Evolutionary conservation across 2,329 filamentous ascomycete species (phyloP).

Genomic region (Beauveria rudraprayagi): DNA sequence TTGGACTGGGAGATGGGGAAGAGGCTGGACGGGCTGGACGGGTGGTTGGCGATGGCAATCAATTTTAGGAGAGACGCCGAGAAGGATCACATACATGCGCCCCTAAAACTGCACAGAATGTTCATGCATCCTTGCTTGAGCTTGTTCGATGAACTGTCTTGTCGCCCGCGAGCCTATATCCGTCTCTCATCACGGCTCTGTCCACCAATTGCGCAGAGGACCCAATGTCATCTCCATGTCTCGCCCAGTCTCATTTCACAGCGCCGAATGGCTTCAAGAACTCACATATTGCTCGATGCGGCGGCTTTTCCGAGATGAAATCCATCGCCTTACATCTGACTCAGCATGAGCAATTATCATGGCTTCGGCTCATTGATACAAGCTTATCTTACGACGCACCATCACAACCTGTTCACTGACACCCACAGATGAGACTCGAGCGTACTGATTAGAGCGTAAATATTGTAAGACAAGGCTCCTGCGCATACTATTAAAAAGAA

Average conservation of each 20-base stretch:
- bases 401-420: not conserved
- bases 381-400: not conserved
- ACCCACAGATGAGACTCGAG: not conserved
- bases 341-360: not conserved
- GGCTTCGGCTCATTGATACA: not conserved
- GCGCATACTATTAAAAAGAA: constrained; percentile 11
- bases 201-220: not conserved
- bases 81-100: too few relatives aligned
- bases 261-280: not conserved
- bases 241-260: not conserved
- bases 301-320: not conserved
- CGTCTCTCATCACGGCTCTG: not conserved
- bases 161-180: too few relatives aligned
- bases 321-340: not conserved
- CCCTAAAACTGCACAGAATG: too few relatives aligned
- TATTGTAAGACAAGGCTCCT: constrained; percentile 11
- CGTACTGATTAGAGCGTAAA: constrained; percentile 8
- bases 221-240: not conserved
- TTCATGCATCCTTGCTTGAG: too few relatives aligned
- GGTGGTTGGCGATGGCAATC: too few relatives aligned
- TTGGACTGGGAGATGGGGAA: too few relatives aligned
- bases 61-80: too few relatives aligned
- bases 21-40: too few relatives aligned
- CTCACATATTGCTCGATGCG: too few relatives aligned
- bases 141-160: too few relatives aligned